phyloP scores from a whole-genome alignment of 352 stramenopile genomes.

The Phytophthora sojae region DNA sequence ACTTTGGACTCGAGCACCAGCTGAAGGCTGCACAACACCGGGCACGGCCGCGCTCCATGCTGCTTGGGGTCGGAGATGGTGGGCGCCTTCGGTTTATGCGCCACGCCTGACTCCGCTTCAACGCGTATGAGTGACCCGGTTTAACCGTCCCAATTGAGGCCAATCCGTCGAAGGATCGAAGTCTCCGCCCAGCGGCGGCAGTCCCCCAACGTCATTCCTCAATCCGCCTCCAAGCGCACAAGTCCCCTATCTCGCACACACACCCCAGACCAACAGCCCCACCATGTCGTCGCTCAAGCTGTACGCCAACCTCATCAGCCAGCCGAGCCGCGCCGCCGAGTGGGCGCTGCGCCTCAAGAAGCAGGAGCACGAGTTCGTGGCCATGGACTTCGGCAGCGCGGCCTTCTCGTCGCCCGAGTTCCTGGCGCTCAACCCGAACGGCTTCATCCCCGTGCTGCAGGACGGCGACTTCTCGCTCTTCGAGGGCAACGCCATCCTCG shows the following conservation, averaged over 20 bases:
- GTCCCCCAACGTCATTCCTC: constrained; percentile 9
- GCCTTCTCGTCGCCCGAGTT: constrained; percentile 50
- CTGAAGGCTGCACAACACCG: not conserved
- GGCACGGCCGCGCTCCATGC: not conserved
- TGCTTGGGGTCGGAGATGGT: not conserved
- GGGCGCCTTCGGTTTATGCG: not conserved
- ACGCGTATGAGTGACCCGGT: not conserved
- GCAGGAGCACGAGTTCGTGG: constrained; percentile 45
- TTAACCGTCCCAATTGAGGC: not conserved
- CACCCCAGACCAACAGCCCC: not conserved
- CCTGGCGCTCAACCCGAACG: constrained; percentile 48
- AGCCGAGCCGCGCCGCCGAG: constrained; percentile 42
- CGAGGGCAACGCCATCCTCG: constrained; percentile 63
- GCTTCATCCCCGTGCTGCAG: constrained; percentile 46
- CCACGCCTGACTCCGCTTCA: not conserved
- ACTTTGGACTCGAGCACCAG: too few relatives aligned
- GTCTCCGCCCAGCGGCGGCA: not conserved
- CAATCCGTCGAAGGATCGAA: not conserved
- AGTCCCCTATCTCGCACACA: not conserved
- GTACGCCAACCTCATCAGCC: constrained; percentile 56
- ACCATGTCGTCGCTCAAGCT: constrained; percentile 45
- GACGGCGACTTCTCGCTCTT: constrained; percentile 54
- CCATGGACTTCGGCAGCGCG: constrained; percentile 36
- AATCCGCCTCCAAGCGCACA: constrained; percentile 14
- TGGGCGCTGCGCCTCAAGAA: constrained; percentile 55